Percentiles rank a stretch among this genome's conserved stretches.
Conservation (phyloP, 305 asterid species). For the Stenogyne calaminthoides region DNA sequence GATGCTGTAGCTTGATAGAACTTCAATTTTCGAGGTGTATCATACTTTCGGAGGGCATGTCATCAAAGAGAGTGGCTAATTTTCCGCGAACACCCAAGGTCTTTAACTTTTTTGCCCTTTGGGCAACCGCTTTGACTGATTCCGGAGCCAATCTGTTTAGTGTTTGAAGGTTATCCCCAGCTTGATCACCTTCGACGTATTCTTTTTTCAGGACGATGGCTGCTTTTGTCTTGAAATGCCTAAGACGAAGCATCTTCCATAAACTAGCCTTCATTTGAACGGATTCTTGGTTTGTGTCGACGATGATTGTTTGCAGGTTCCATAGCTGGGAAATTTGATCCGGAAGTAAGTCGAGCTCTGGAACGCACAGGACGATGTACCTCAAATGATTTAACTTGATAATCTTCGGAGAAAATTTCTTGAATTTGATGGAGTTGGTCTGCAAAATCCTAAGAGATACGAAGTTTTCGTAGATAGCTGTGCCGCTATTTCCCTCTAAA, state of each 20-base stretch:
- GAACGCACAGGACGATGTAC: slow-evolving; percentile 33
- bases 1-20: not conserved
- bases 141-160: slow-evolving; percentile 24
- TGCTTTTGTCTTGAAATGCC: slow-evolving; percentile 41
- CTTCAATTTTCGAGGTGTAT: slow-evolving; percentile 27
- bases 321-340: slow-evolving; percentile 23
- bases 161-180: slow-evolving; percentile 23
- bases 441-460: slow-evolving; percentile 34
- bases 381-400: slow-evolving; percentile 35
- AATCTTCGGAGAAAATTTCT: slow-evolving; percentile 24
- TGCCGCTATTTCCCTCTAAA: too few species aligned
- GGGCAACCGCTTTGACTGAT: slow-evolving; percentile 18
- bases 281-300: slow-evolving; percentile 20
- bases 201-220: slow-evolving; percentile 18
- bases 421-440: slow-evolving; percentile 28
- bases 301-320: slow-evolving; percentile 38
- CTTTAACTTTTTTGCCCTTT: slow-evolving; percentile 21
- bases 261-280: slow-evolving; percentile 30
- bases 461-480: slow-evolving; percentile 30
- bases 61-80: not conserved
- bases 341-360: slow-evolving; percentile 5
- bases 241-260: slow-evolving; percentile 37
- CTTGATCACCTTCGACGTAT: not conserved
- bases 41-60: not conserved
- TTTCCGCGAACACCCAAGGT: slow-evolving; percentile 24